These are phyloP conservation scores for Diaporthe sp. DNA, from an alignment of 2,329 filamentous ascomycete species.

Conservation along the genomic window DNA sequence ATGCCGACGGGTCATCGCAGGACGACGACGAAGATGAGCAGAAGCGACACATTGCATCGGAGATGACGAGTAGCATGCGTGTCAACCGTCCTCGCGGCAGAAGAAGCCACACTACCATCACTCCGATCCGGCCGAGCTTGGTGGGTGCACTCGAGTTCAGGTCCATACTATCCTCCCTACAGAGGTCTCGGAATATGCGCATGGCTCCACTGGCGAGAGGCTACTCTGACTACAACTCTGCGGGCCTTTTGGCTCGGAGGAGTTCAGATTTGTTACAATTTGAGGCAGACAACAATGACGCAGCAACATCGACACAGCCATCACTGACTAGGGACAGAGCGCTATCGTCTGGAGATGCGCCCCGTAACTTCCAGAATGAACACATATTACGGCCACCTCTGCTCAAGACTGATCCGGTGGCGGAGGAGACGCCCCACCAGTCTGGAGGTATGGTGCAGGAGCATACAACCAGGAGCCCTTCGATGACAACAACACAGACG, in stretches of 20 bases:
- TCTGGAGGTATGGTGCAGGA: not conserved
- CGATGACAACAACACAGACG: not conserved
- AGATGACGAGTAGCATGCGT: slow-evolving; percentile 94
- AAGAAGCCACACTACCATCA: slow-evolving; percentile 80
- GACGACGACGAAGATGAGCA: slow-evolving; percentile 60
- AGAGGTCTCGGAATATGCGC: slow-evolving; percentile 83
- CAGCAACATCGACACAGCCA: slow-evolving; percentile 2
- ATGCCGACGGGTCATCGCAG: slow-evolving; percentile 53
- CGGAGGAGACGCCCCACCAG: not conserved
- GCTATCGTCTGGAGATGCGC: slow-evolving; percentile 60
- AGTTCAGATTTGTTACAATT: slow-evolving; percentile 26
- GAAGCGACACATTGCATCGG: slow-evolving; percentile 78
- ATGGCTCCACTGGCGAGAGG: slow-evolving; percentile 77
- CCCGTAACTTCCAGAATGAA: slow-evolving; percentile 46
- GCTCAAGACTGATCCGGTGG: not conserved
- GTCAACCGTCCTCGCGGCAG: slow-evolving; percentile 76
- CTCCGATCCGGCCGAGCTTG: slow-evolving; percentile 90
- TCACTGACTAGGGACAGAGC: slow-evolving; percentile 54
- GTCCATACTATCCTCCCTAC: slow-evolving; percentile 87
- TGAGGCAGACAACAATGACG: slow-evolving; percentile 36
- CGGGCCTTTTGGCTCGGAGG: slow-evolving; percentile 29
- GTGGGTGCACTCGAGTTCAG: slow-evolving; percentile 95
- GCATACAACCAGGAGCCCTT: not conserved
- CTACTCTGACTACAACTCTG: slow-evolving; percentile 72
- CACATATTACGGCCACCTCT: not conserved